These are phyloP conservation scores for Solanum acaule DNA, from an alignment of 257 asterid species.

Conservation along the genomic window DNA sequence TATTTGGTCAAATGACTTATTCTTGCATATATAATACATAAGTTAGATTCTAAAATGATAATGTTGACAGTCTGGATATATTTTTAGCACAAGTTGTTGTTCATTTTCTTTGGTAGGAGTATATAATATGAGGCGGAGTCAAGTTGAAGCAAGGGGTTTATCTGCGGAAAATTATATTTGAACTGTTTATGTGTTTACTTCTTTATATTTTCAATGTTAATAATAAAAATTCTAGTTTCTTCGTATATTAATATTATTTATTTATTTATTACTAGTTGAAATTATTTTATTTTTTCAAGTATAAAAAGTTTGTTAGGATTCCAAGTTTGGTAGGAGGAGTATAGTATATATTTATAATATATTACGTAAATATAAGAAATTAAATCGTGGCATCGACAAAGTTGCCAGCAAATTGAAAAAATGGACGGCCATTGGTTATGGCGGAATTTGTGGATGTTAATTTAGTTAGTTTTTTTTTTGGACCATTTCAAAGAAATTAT, in stretches of 20 bases:
- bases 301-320: neutral
- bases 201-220: no score
- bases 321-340: neutral
- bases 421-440: neutral
- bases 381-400: neutral
- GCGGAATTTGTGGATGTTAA: neutral
- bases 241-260: neutral
- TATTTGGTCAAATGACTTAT: neutral
- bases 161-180: fast-evolving
- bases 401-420: neutral
- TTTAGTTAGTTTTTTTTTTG: neutral
- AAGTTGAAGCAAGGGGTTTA: neutral
- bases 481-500: neutral
- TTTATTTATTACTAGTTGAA: neutral
- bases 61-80: neutral
- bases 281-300: neutral
- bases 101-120: neutral
- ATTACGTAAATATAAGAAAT: neutral
- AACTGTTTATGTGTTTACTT: neutral
- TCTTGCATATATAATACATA: neutral
- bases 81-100: neutral
- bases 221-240: neutral
- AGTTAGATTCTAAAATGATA: neutral
- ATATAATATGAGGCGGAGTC: neutral
- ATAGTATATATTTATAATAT: neutral